Conservation (phyloP, 164 flowering plant genomes). For the Magnolia kwangsiensis region DNA sequence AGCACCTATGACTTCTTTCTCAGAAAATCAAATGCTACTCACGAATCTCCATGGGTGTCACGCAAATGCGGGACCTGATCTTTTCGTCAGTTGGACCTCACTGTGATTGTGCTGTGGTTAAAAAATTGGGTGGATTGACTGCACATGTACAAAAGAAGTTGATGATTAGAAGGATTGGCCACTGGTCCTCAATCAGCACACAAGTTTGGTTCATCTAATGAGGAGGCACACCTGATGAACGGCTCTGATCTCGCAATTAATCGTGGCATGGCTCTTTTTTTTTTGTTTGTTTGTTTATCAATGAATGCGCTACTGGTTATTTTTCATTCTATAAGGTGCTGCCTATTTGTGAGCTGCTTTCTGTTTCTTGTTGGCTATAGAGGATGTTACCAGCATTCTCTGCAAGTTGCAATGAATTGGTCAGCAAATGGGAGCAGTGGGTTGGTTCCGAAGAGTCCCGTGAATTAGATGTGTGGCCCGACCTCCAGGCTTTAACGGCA, state of each 20-base stretch:
- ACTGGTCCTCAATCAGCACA: too few relatives aligned
- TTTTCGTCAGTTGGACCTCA: too few relatives aligned
- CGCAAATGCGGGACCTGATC: too few relatives aligned
- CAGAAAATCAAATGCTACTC: too few relatives aligned
- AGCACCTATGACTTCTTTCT: neutral
- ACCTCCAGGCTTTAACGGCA: constrained; percentile 12
- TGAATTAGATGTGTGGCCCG: constrained; percentile 22
- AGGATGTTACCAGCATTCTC: constrained; percentile 19
- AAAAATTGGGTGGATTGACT: too few relatives aligned
- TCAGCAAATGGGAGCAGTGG: constrained; percentile 20
- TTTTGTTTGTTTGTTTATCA: neutral
- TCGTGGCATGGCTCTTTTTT: neutral
- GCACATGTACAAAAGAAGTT: too few relatives aligned
- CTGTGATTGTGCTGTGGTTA: too few relatives aligned
- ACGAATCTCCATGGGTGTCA: too few relatives aligned
- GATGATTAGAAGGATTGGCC: too few relatives aligned
- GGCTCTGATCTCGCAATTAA: neutral
- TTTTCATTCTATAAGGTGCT: neutral
- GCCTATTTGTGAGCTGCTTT: neutral
- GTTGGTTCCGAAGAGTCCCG: constrained; percentile 1
- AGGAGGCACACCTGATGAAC: neutral
- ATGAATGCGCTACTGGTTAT: neutral
- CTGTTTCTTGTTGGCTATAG: constrained; percentile 6
- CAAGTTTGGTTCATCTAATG: too few relatives aligned
- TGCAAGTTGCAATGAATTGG: constrained; percentile 12